phyloP scores from a whole-genome alignment of 495 filamentous ascomycete species.

The Lasiosphaeria ovina region DNA sequence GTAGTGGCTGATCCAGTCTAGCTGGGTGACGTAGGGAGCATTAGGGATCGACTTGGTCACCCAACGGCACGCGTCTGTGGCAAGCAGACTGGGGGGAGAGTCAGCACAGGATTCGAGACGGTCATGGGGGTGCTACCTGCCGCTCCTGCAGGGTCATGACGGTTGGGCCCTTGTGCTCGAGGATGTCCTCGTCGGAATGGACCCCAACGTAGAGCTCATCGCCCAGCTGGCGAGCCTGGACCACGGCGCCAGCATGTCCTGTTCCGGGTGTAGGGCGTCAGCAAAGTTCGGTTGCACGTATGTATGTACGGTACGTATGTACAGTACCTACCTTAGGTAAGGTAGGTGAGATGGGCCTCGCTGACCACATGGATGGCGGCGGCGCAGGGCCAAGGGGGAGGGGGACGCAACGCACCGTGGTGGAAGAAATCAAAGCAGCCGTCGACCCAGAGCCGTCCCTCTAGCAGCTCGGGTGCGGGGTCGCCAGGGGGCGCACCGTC shows the following conservation, averaged over 20 bases:
- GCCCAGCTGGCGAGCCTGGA: conserved; percentile 72
- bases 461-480: conserved; percentile 48
- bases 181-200: conserved; percentile 91
- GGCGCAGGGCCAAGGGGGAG: neutral
- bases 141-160: conserved; percentile 94
- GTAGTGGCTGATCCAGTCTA: conserved; percentile 91
- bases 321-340: too few relatives aligned
- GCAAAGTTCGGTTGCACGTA: neutral
- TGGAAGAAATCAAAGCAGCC: conserved; percentile 99
- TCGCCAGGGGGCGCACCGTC: conserved; percentile 30
- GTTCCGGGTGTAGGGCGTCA: conserved; percentile 1
- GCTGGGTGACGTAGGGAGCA: conserved; percentile 91
- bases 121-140: conserved; percentile 38
- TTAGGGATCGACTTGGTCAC: conserved; percentile 75
- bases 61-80: conserved; percentile 94
- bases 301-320: too few relatives aligned
- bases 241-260: conserved; percentile 96
- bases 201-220: conserved; percentile 85
- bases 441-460: conserved; percentile 91
- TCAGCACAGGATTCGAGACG: conserved; percentile 20
- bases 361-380: too few relatives aligned
- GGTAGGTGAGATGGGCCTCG: too few relatives aligned
- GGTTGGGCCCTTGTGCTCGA: conserved; percentile 95
- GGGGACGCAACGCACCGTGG: conserved; percentile 59
- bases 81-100: conserved; percentile 53